Base-by-base conservation (phyloP, 2,329 filamentous ascomycete species). In the Drechslerella stenobrocha region DNA sequence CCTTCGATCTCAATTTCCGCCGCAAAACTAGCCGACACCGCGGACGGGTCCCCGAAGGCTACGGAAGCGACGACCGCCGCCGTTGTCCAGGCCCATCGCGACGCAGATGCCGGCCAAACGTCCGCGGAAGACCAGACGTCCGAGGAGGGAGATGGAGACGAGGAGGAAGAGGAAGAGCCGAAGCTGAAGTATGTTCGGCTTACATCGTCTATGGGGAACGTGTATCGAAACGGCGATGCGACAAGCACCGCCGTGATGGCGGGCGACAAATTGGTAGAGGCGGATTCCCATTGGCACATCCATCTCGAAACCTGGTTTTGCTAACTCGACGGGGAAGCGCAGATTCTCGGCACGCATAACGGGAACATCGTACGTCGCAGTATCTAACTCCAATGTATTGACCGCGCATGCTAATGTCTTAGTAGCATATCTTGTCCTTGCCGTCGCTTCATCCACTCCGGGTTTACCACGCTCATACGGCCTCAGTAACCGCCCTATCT, bases 201-300 rank as follows among this genome's bases (percentile, higher is more conserved):
- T 72, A 97, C 93, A 5, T 87, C 86, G 67, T 86, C 87, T 73
- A 79, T 98, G 69, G 84, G 83, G 23, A 80, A 87, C 42, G 83
- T 96, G 30, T 98, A 98, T 78, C 86, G 90, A 63, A 96, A 95
- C 78, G 91, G 90, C 72, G 93, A 98, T 81, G 89, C 90, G 72
- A 96, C 92, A 23, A 96, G 91, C 77, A 81, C 89, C 6, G 96
- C 96, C 75, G 79, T 95, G 50, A 89, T 95, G 50, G 88, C 88
- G 37, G 92, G 92, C 52, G 92, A 98, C 80, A 97, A 97, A 80
- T 95, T 97, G 92, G 89, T 92, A 81, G 73, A 80, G 58, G 59
- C 47, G 58, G 37, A 32, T 51, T 13, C 50, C 50, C 50, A 35
- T 20, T 46, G n/a, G 11, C 20, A 8, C n/a, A 18, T 18, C 2